phyloP scores from a whole-genome alignment of 495 filamentous ascomycete genomes.

The Usnea hakonensis region DNA sequence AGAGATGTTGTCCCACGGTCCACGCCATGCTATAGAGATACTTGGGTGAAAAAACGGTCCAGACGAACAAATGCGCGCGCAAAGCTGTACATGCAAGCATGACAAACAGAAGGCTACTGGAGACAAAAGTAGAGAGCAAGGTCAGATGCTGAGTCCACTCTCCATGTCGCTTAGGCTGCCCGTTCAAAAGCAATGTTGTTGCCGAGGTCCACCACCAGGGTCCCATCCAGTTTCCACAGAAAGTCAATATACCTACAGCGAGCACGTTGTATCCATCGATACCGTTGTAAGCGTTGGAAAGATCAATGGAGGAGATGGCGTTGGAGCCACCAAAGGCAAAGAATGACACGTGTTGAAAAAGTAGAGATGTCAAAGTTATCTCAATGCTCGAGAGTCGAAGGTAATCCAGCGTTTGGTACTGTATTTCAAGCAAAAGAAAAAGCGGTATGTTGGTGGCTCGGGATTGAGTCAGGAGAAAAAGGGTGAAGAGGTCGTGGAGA shows the following conservation, averaged over 20 bases:
- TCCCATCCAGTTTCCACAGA: conserved; percentile 84
- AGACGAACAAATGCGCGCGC: conserved; percentile 90
- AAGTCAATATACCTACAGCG: conserved; percentile 71
- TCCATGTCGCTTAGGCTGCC: conserved; percentile 12
- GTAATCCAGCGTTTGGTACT: conserved; percentile 43
- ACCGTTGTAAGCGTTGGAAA: conserved; percentile 80
- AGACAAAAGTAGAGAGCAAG: conserved; percentile 58
- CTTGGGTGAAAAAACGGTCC: conserved; percentile 98
- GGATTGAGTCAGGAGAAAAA: conserved; percentile 83
- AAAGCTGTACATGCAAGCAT: conserved; percentile 83
- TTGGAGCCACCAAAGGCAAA: conserved; percentile 91
- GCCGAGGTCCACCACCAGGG: conserved; percentile 77
- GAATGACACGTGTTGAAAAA: conserved; percentile 70
- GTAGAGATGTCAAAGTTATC: conserved; percentile 53
- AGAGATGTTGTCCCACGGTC: conserved; percentile 71
- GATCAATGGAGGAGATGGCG: conserved; percentile 79
- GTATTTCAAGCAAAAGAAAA: conserved; percentile 62
- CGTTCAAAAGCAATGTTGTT: conserved; percentile 47
- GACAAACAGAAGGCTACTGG: conserved; percentile 54
- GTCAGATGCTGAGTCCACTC: conserved; percentile 40
- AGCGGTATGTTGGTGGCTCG: conserved; percentile 75
- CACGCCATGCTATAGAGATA: conserved; percentile 88
- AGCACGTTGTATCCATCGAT: conserved; percentile 58
- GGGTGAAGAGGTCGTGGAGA: conserved; percentile 60
- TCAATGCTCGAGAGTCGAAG: conserved; percentile 45